These are phyloP conservation scores for Limnomonas spitsbergensis DNA, from an alignment of 139 green algal species.

Conservation along the genomic window DNA sequence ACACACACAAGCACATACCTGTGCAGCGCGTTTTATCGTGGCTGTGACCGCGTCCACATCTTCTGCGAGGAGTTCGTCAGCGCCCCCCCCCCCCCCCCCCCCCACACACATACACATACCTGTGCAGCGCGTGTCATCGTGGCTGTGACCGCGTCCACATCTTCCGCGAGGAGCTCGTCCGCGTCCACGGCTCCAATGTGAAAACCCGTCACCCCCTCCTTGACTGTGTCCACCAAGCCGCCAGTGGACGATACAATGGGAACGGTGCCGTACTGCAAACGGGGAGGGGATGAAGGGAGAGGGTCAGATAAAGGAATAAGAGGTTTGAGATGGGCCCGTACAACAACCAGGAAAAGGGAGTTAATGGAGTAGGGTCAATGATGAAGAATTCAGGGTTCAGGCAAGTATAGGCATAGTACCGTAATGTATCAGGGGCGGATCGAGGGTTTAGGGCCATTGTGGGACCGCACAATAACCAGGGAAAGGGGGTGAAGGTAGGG, in stretches of 20 bases:
- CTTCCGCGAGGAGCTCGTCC: conserved; percentile 27
- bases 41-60: conserved; percentile 78
- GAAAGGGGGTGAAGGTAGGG: no score
- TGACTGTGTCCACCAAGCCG: conserved; percentile 97
- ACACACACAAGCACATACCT: conserved; percentile 1
- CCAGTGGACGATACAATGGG: conserved; percentile 94
- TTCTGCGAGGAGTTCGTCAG: conserved; percentile 8
- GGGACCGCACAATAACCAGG: no score
- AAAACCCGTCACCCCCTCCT: conserved; percentile 96
- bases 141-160: conserved; percentile 74
- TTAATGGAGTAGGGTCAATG: neutral
- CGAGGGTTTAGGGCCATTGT: no score
- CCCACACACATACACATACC: neutral
- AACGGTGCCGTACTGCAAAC: conserved; percentile 90
- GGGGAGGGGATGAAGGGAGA: no score
- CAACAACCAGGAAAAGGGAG: no score
- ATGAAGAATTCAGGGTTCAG: no score
- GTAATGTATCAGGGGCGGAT: no score
- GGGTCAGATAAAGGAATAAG: no score
- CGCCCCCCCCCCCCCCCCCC: conserved; percentile 3
- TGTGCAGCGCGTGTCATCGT: conserved; percentile 55
- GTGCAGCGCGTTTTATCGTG: conserved; percentile 52
- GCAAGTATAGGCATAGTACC: no score
- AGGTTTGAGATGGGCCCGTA: no score
- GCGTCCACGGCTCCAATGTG: conserved; percentile 61